Evolutionary conservation across 2,329 filamentous ascomycete species (phyloP), one percentile per base, ranked within the genome.

Genomic region (Cordyceps fumosorosea): DNA sequence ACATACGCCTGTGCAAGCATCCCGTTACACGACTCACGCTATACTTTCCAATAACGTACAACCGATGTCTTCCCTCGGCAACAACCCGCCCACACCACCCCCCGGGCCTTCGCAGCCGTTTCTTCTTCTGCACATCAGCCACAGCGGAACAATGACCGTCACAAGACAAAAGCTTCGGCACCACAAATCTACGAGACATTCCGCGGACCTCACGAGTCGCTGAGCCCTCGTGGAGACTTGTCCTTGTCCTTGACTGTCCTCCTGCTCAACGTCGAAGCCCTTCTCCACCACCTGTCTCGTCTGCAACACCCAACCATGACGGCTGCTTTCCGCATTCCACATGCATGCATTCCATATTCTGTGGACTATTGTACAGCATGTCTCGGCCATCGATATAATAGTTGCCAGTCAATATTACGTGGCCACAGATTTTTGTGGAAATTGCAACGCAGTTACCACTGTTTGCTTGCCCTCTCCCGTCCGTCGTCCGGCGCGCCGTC

Each of bases 101-200:
- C 18, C 32, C 20, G 18, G 24, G 7, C 48, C 29, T 52, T 52
- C 50, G 50, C 16, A 48, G 24, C 50, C 29, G n/a, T 26, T 42
- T 59, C n/a, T 29, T 18, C 22, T 52, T 29, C 34, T 40, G 32
- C 22, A 52, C 34, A 51, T 52, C 56, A 59, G 56, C 47, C 47
- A 59, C 56, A 20, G 32, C 32, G 56, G 47, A 44, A 59, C 34
- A 58, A 58, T 51, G 55, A 47, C 12, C 56, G 40, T 42, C 29
- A 34, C 22, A 40, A n/a, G 14, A 44, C 40, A 44, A 44, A 37
- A 18, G 18, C 40, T n/a, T 32, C 18, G 24, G 53, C n/a, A 42
- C 45, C 45, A 29, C 56, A 51, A 14, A 45, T n/a, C 32, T 32
- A 58, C 32, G 22, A 51, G 24, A 58, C 34, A 59, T 12, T 8